phyloP scores from a whole-genome alignment of 2,329 filamentous ascomycete species.

The Cordyceps pruinosa region DNA sequence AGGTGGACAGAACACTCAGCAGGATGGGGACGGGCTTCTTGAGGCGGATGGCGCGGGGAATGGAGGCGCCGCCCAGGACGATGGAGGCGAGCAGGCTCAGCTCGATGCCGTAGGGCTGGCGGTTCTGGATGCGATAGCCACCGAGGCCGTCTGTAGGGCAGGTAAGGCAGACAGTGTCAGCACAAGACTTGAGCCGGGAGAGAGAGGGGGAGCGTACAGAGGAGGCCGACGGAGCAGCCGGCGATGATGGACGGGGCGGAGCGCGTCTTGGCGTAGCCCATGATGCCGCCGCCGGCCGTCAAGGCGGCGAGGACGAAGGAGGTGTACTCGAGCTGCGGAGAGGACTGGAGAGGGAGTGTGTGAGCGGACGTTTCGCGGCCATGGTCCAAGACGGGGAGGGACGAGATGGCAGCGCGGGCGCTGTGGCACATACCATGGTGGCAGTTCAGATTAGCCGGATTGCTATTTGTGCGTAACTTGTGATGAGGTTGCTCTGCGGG shows the following conservation, averaged over 20 bases:
- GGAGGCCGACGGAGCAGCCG: conserved; percentile 69
- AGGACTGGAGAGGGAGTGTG: not conserved
- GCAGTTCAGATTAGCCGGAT: not conserved
- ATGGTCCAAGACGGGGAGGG: not conserved
- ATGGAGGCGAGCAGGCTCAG: conserved; percentile 80
- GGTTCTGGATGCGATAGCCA: conserved; percentile 70
- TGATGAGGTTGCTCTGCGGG: not conserved
- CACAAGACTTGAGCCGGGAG: not conserved
- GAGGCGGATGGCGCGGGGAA: conserved; percentile 78
- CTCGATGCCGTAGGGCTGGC: conserved; percentile 76
- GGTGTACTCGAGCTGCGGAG: conserved; percentile 39
- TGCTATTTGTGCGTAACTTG: not conserved
- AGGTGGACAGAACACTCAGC: conserved; percentile 70
- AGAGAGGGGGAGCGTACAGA: no score
- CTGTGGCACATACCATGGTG: not conserved
- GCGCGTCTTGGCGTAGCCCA: conserved; percentile 77
- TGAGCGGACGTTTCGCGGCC: not conserved
- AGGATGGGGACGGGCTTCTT: conserved; percentile 78
- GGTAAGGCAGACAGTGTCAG: not conserved
- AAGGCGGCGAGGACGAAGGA: conserved; percentile 74
- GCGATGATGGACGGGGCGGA: conserved; percentile 83
- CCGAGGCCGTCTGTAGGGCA: conserved; percentile 59
- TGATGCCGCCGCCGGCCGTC: conserved; percentile 79
- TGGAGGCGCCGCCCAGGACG: conserved; percentile 74
- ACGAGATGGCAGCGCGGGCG: no score